Percentiles rank a stretch among this genome's conserved stretches.
Evolutionary conservation across 441 rosid species (phyloP).

Genomic region (Arabidopsis lyrata): DNA sequence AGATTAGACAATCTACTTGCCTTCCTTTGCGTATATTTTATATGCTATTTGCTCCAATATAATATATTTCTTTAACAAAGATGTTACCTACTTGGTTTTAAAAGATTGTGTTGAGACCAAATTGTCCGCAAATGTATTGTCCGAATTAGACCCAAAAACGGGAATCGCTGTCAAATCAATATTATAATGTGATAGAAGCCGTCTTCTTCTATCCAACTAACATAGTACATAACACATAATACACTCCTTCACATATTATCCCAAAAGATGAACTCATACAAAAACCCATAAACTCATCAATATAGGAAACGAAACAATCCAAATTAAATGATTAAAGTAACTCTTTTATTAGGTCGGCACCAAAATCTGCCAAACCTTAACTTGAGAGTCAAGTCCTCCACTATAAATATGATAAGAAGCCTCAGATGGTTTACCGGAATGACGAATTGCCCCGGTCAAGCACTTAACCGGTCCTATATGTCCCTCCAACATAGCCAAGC

Average conservation of each 20-base stretch:
- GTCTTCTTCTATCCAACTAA: neutral
- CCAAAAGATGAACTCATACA: constrained; percentile 21
- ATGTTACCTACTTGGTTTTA: constrained; percentile 8
- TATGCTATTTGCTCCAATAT: constrained; percentile 21
- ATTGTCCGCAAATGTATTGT: neutral
- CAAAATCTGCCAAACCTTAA: constrained; percentile 79
- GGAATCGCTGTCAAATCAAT: neutral
- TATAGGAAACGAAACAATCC: constrained; percentile 2
- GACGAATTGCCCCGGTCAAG: constrained; percentile 62
- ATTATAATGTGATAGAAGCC: neutral
- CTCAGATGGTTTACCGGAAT: constrained; percentile 44
- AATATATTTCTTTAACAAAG: constrained; percentile 9
- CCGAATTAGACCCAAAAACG: neutral
- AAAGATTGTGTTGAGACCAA: constrained; percentile 21
- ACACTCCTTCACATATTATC: constrained; percentile 28
- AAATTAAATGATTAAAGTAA: neutral
- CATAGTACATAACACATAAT: neutral
- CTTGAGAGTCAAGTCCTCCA: constrained; percentile 89
- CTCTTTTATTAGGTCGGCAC: constrained; percentile 49
- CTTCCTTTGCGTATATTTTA: constrained; percentile 10
- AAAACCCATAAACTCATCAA: constrained; percentile 6
- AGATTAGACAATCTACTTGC: neutral
- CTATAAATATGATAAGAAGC: constrained; percentile 65
- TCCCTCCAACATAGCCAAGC: constrained; percentile 77
- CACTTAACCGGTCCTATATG: constrained; percentile 92